Evolutionary conservation across 352 stramenopile genomes (phyloP).

Genomic region (Phytophthora boehmeriae): DNA sequence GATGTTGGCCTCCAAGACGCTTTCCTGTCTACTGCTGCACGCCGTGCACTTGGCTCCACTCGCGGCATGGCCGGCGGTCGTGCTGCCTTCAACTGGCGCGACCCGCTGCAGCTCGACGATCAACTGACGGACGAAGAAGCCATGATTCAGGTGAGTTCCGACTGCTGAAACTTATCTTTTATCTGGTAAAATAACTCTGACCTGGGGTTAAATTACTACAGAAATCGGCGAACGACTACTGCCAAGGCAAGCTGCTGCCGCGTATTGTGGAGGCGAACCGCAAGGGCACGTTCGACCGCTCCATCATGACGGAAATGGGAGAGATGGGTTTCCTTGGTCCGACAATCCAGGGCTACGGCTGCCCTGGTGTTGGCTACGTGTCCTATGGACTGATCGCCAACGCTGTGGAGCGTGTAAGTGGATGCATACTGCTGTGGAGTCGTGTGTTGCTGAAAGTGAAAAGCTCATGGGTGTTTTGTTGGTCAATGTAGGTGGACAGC

Average conservation of each 20-base stretch:
- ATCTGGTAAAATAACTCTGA: neutral
- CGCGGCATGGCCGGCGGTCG: slow-evolving; percentile 54
- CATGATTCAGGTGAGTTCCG: slow-evolving; percentile 82
- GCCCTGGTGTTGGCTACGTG: slow-evolving; percentile 94
- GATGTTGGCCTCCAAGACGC: slow-evolving; percentile 37
- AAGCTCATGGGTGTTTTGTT: neutral
- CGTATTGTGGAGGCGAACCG: slow-evolving; percentile 95
- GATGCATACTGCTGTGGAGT: neutral
- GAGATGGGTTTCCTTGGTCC: slow-evolving; percentile 94
- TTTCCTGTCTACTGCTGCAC: slow-evolving; percentile 23
- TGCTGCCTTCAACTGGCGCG: slow-evolving; percentile 78
- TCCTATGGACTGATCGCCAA: slow-evolving; percentile 97
- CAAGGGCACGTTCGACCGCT: slow-evolving; percentile 93
- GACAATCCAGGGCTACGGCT: slow-evolving; percentile 96
- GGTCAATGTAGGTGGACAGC: slow-evolving; percentile 87
- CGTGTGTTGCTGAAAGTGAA: neutral
- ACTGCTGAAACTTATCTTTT: neutral
- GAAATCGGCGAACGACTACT: slow-evolving; percentile 94
- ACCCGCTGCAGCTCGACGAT: slow-evolving; percentile 73
- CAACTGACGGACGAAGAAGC: slow-evolving; percentile 92
- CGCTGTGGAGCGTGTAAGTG: slow-evolving; percentile 89
- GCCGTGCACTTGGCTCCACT: slow-evolving; percentile 34
- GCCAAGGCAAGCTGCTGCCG: slow-evolving; percentile 93
- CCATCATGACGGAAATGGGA: slow-evolving; percentile 95
- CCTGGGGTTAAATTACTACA: slow-evolving; percentile 27